Evolutionary conservation across 176 grass and related monocot species (phyloP), one percentile per base, ranked within the genome.

Genomic region (Musa troglodytarum): DNA sequence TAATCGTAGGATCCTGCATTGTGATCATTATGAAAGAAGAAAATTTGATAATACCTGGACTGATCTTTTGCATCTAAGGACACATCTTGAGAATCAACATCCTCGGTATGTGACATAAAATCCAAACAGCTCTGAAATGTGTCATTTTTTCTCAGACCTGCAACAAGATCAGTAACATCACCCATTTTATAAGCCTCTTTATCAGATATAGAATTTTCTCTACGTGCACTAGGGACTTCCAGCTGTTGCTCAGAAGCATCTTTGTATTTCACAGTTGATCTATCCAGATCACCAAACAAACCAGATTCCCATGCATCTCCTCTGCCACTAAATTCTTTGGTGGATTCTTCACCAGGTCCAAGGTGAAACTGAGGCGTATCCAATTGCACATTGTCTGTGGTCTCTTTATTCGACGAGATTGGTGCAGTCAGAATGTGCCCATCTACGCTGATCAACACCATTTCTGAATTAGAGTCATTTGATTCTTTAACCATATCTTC

Each of bases 391-490:
- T 86, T 81, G 11, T 86, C 76, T 24, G 80, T 75, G 20, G 69
- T 56, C 61, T 84, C 85, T 78, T 99, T 86, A 2, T 74, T 80
- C 25, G 85, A 92, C 73, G 85, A 94, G 76, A 99, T 87, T 53
- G 96, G 96, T 0, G 96, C 96, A 29, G 88, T 99, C 58, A 99
- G 89, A 52, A 99, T 83, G 85, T 87, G 89, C n/a, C 96, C 96
- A 20, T 99, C 91, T 51, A 99, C 87, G 77, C 91, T 99, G 65
- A 99, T 73, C 78, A 99, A 85, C 65, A 99, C 88, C 81, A 99
- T 88, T 53, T 99, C 96, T 15, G 96, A 92, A 82, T 91, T 91
- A 20, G 68, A 68, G 10, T 78, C 80, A 53, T 85, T 82, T 49
- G 82, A 72, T 69, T 89, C 80, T 26, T 89, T 82, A 65, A 78